Conservation (phyloP, 176 grass and related monocot genomes). For the sorghum (Sorghum bicolor) region DNA sequence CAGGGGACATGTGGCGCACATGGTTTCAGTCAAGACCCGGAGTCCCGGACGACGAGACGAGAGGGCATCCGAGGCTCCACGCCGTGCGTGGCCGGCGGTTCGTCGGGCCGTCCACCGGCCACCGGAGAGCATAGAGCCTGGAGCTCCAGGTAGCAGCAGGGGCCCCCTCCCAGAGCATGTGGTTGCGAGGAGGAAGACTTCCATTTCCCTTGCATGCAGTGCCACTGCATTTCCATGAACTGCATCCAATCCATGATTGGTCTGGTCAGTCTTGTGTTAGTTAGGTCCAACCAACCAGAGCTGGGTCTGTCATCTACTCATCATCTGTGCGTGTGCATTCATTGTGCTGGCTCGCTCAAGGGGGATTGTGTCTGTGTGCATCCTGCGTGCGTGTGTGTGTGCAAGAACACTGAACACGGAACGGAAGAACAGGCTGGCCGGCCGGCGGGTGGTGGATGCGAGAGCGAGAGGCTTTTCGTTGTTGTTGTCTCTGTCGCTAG, state of each 20-base stretch:
- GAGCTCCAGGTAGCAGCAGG: constrained; percentile 12
- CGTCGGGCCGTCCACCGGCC: background rate
- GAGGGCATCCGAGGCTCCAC: constrained; percentile 26
- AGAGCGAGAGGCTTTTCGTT: background rate
- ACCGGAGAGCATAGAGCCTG: constrained; percentile 36
- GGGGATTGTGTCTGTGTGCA: too few species aligned
- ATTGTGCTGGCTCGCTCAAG: background rate
- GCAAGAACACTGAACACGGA: too few species aligned
- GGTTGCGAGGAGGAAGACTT: background rate
- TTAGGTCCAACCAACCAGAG: background rate
- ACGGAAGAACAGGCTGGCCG: background rate
- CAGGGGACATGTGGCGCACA: constrained; percentile 70
- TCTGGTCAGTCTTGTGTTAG: background rate
- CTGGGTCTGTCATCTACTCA: background rate
- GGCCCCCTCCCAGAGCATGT: too few species aligned
- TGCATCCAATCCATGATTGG: background rate
- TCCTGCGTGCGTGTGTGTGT: background rate
- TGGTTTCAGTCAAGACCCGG: constrained; percentile 20
- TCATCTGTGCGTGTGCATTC: background rate
- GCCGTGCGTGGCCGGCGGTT: background rate
- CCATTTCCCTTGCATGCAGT: background rate
- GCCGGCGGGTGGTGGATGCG: background rate
- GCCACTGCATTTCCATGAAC: background rate
- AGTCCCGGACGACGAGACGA: background rate
- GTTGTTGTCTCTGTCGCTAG: background rate